Evolutionary conservation across 257 asterid species (phyloP), one percentile per base, ranked within the genome.

Genomic region (Prunella vulgaris): DNA sequence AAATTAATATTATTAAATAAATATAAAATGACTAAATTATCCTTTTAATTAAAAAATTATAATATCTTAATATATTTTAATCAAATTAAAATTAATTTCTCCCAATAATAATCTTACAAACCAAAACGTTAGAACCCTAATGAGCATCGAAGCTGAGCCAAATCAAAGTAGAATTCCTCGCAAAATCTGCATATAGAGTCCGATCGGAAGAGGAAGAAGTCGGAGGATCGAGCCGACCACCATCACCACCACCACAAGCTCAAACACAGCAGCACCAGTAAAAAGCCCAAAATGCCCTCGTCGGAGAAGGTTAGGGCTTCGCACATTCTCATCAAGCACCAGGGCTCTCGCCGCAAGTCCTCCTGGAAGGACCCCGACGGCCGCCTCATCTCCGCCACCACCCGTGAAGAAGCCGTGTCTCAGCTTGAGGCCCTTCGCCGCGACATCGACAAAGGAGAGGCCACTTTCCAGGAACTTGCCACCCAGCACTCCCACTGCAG

Each of bases 331-430:
- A 91, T 94, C 54, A 94, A 94, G 89, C 97, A 94, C 85, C 82
- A 87, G 73, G 99, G 87, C 51, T 94, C 99, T 62, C 93, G 99
- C 70, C 92, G 97, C 44, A 90, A 89, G 76, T 76, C 95, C 44
- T 94, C 97, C 66, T 94, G 97, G 99, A 94, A 91, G 86, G 99
- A 94, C 71, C 97, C 96, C 46, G 97, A 89, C 22, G 97, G 97
- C 59, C 60, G 5, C 15, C 66, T 86, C 51, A 94, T 94, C 81
- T 76, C 89, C 56, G 84, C 82, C 74, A 94, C 96, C 76, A 81
- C 96, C 71, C 83, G 88, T 3, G 96, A 87, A 0, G 88, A 82
- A 4, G 99, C 96, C 60, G 92, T 82, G 17, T 73, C 93, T 7
- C 95, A 85, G 83, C 90, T 93, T 32, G 64, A 84, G 57, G 77